Evolutionary conservation across 495 filamentous ascomycete genomes (phyloP), one percentile per base, ranked within the genome.

Genomic region (Cercophora samala): DNA sequence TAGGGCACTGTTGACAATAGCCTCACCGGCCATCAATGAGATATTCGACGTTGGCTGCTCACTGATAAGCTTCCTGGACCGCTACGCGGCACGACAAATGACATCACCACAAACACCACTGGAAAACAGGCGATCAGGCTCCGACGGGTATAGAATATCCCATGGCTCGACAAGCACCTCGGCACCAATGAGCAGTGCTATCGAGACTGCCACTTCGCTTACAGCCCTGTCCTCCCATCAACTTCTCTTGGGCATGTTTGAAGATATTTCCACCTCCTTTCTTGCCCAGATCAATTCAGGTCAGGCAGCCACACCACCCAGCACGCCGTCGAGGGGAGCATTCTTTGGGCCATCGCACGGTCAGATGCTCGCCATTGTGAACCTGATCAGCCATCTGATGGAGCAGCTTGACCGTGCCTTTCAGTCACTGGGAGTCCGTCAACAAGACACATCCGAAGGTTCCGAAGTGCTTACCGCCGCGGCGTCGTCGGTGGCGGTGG

Each of bases 31-130:
- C 6, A 42, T 66, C 61, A 62, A 73, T 26, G 66, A 73, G 17
- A 13, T 68, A 1, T 66, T 70, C 19, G 66, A 68, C 8, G 64
- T 64, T 24, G 64, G 60, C n/a, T 68, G 61, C 62, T 70, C 66
- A 1, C 52, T 73, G 21, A 63, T 73, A 58, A 64, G 55, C 18
- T 19, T 70, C 15, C 62, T 68, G 13, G 68, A 66, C 21, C 29
- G 62, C 5, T 66, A 66, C 26, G 62, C 62, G 0, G 17, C 60
- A 0, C n/a, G 42, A 19, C 58, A 53, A 24, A 21, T 26, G 18
- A 22, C 11, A 21, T 19, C 68, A 21, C 6, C 46, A 11, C 19
- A 21, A 1, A 51, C 9, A 13, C 21, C 26, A 5, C n/a, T 19
- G 29, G 18, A 42, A 17, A 64, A 5, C 5, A 53, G 6, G 37